phyloP scores from a whole-genome alignment of 2,329 filamentous ascomycete genomes.

The Claviceps maximensis region DNA sequence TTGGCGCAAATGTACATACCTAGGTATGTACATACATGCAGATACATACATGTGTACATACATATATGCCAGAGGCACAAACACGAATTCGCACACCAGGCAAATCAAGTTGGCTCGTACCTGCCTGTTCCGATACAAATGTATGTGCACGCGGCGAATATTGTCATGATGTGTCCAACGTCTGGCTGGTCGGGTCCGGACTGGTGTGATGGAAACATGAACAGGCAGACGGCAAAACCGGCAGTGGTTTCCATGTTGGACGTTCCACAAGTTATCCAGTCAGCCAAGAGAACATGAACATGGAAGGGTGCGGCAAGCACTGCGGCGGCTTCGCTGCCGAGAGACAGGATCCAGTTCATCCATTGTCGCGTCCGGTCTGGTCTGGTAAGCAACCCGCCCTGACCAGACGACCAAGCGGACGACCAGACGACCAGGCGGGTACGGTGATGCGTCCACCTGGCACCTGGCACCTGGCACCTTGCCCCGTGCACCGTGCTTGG shows the following conservation, averaged over 20 bases:
- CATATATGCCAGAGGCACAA: no score
- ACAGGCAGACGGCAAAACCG: neutral
- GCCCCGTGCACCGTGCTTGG: neutral
- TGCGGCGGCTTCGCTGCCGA: constrained; percentile 1
- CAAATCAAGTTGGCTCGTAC: no score
- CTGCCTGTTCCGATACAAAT: no score
- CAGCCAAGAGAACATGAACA: neutral
- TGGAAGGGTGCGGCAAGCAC: neutral
- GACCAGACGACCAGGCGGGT: no score
- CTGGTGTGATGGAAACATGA: neutral
- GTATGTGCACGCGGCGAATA: no score
- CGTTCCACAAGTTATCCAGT: neutral
- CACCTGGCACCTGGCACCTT: neutral
- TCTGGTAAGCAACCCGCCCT: no score
- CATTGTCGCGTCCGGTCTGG: neutral
- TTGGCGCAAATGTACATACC: neutral
- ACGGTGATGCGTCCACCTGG: no score
- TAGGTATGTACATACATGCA: no score
- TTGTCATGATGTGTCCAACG: no score
- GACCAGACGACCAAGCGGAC: no score
- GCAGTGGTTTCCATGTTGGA: neutral
- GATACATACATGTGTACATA: no score
- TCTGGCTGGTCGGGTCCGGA: neutral
- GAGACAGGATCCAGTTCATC: neutral
- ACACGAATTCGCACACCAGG: no score